Base-by-base conservation (phyloP, 345 rosid species). In the Clausena lansium region DNA sequence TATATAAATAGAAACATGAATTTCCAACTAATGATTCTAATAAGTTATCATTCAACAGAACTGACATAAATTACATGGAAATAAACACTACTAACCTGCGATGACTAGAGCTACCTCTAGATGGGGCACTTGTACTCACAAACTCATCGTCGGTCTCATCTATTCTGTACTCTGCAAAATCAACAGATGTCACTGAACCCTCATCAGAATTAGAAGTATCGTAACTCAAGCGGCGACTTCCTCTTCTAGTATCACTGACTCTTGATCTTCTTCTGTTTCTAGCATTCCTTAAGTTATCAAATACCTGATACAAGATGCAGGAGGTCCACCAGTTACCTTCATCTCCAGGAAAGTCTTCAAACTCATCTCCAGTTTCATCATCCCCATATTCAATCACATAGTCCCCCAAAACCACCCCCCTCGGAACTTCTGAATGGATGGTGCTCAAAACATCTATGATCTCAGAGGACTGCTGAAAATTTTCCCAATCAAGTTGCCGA, bases 271-370 rank as follows among this genome's bases (percentile, higher is more conserved):
- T 91, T 80, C 97, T 83, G 75, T 88, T 94, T 83, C 98, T 92
- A 55, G 98, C 91, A 77, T 84, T 92, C 86, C 97, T 92, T 65
- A 96, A 86, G 83, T 92, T 96, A 82, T 90, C 91, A 81, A 96
- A 96, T 78, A 94, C 89, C 83, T 94, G 91, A 84, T 90, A 94
- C 45, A 96, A 81, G 71, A 94, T 94, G 79, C 99, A 94, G 63
- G 99, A 96, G 4, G 97, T 94, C 98, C 97, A 94, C 99, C 97
- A 92, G 80, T 85, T 94, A 50, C 97, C 89, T 62, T 89, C 97
- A 69, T 88, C 89, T 45, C 88, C 84, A 35, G 88, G 91, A 76
- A 92, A 92, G 87, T 91, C 95, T 59, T 96, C 99, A 81, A 89
- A 91, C 54, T 96, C 99, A 80, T 96, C 97, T 50, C 87, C 96